Base-by-base conservation (phyloP, 2,329 filamentous ascomycete genomes). In the Curvularia lunata region DNA sequence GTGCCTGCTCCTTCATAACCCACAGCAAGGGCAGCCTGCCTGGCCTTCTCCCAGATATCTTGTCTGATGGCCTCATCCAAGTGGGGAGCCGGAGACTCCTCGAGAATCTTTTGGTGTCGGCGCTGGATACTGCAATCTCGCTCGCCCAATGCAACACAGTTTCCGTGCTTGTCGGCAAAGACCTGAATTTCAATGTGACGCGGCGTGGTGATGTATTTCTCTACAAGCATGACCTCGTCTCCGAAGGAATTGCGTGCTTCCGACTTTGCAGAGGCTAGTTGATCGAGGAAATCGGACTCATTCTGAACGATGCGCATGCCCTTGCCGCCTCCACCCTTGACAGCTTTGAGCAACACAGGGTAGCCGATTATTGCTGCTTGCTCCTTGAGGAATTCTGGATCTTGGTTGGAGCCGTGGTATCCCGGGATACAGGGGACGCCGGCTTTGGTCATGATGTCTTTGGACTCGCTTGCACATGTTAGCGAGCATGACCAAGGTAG, bases 381-480 rank as follows among this genome's bases (percentile, higher is more conserved):
- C 9, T 82, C 79, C 54, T 91, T 84, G 27, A 90, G 79, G 58
- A 83, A 81, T 8, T 78, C 74, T 1, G 84, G 80, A 48, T 89
- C 86, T 79, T 99, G 95, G 51, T 97, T 91, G 1, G 83, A 71
- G 18, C 95, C 95, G 75, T 98, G 95, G 71, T 99, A 99, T 0
- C 95, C 95, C 0, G 95, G 95, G 48, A 99, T 95, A 71, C 95
- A 98, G 4, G 93, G 93, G 3, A 99, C 95, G 8, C 92, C 92
- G n/a, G 95, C 94, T 4, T 87, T 87, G 32, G 86, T 92, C 95
- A 99, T 98, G 73, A 99, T 97, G 74, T 97, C 91, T 78, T 99
- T 99, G 51, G 91, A 95, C 58, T 90, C 84, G 54, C 84, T 85
- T 48, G 42, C 16, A 9, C 5, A 6, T 34, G 56, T 69, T 37